Conservation (phyloP, 441 rosid species). For the Erodium trifolium region DNA sequence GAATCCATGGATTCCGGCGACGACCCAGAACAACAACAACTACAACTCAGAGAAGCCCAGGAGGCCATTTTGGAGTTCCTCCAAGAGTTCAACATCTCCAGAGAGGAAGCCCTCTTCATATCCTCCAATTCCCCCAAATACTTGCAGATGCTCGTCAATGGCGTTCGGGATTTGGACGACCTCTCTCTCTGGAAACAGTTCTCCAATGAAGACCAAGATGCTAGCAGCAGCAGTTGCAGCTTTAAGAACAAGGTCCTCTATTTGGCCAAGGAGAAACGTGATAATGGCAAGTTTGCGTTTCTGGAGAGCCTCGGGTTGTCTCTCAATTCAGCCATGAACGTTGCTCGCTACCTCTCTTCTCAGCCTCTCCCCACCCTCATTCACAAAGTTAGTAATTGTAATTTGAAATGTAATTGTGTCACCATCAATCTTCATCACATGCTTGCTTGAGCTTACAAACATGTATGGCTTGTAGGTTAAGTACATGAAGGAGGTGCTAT, state of each 20-base stretch:
- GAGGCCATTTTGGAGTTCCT: conserved; percentile 46
- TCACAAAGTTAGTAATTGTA: conserved; percentile 35
- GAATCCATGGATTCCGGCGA: neutral
- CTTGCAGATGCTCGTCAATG: conserved; percentile 43
- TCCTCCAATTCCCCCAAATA: conserved; percentile 49
- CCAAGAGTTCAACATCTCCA: conserved; percentile 41
- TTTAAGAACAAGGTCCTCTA: conserved; percentile 60
- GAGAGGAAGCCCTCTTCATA: conserved; percentile 38
- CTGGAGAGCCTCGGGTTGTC: conserved; percentile 72
- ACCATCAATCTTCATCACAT: too few species aligned
- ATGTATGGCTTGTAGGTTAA: conserved; percentile 59
- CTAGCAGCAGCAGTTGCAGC: conserved; percentile 9
- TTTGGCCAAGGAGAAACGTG: conserved; percentile 72
- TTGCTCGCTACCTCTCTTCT: conserved; percentile 56
- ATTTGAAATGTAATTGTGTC: too few species aligned
- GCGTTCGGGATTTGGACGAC: conserved; percentile 68
- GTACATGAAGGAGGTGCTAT: conserved; percentile 70
- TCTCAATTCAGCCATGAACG: conserved; percentile 60
- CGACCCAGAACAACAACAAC: neutral
- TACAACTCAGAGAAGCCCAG: conserved; percentile 31
- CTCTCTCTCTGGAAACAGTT: conserved; percentile 28
- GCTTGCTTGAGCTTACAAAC: too few species aligned
- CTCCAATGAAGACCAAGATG: neutral
- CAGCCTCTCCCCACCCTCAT: conserved; percentile 51
- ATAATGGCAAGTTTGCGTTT: conserved; percentile 68